Base-by-base conservation (phyloP, 1,284 basidiomycete species). In the Melampsora americana region DNA sequence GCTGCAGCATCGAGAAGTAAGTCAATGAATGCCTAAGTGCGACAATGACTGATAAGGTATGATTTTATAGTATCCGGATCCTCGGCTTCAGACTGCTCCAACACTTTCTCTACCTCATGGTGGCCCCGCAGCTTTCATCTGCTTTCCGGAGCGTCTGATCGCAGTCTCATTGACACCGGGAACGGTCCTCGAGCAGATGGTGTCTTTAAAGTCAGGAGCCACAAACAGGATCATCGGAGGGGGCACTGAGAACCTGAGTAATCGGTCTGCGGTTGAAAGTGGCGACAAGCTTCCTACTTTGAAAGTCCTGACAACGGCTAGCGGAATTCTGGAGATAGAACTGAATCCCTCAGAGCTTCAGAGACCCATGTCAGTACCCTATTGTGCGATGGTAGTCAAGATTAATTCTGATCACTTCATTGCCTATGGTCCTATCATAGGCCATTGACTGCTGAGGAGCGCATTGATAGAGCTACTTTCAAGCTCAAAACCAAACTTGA, bases 401-500 rank as follows among this genome's bases (percentile, higher is more conserved):
- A 28, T 62, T 35, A 11, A 32, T 62, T 62, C 30, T 62, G 16
- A 32, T 35, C 9, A 26, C 61, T 30, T 39, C 30, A 7, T 35
- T 28, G 6, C 32, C 32, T 20, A 9, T 56, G 53, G 7, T 23
- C 53, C 26, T 53, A 26, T 53, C 16, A 6, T 16, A 53, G 50
- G 26, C 50, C 50, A 20, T 53, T 16, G 18, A 56, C 66, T 28
- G 30, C 32, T 64, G 73, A 76, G 50, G 73, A 76, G n/a, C 66
- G 67, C 48, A 32, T 76, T 35, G 60, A 30, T 2, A 53, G 66
- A 2, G 66, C 82, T 50, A 83, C 83, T 9, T 79, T 81, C 44
- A 80, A 92, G 46, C 87, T 95, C 80, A 90, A 91, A 83, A 89
- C 90, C 14, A 91, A 89, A 48, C 88, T 95, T 86, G 92, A 90